Conservation (phyloP, 2,329 filamentous ascomycete genomes). For the Macrophomina phaseolina region DNA sequence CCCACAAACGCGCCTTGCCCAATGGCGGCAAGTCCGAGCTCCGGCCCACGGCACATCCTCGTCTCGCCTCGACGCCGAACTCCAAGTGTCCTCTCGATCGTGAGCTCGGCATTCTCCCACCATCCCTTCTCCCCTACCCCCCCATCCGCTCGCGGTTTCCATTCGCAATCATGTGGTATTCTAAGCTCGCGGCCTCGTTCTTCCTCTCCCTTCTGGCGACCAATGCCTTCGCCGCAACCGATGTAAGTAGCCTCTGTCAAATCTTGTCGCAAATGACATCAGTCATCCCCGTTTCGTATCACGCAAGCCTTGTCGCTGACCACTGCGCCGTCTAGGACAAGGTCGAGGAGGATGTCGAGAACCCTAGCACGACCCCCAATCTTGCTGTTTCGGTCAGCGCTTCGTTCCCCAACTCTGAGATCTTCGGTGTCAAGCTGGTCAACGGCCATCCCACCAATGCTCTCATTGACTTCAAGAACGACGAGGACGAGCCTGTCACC, state of each 20-base stretch:
- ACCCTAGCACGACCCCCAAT: conserved; percentile 63
- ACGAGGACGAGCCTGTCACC: conserved; percentile 76
- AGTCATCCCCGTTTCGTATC: conserved; percentile 22
- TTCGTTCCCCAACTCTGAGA: conserved; percentile 71
- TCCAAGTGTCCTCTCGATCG: conserved; percentile 18
- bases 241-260: conserved; percentile 55
- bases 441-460: conserved; percentile 88
- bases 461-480: conserved; percentile 81
- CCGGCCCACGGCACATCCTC: conserved; percentile 1
- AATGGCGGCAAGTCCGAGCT: neutral
- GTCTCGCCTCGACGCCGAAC: conserved; percentile 6
- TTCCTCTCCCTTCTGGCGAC: conserved; percentile 73
- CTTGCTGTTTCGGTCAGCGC: conserved; percentile 62
- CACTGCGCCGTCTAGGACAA: conserved; percentile 34
- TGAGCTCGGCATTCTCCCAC: conserved; percentile 17
- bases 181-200: conserved; percentile 74
- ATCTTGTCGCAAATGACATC: conserved; percentile 32
- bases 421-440: conserved; percentile 94
- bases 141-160: conserved; percentile 29
- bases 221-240: conserved; percentile 66
- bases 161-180: conserved; percentile 67
- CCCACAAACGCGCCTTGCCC: conserved; percentile 5
- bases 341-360: conserved; percentile 56
- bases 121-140: conserved; percentile 4
- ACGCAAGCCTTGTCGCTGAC: conserved; percentile 32